Evolutionary conservation across 345 rosid genomes (phyloP), one percentile per base, ranked within the genome.

Genomic region (Eucalyptus pauciflora): DNA sequence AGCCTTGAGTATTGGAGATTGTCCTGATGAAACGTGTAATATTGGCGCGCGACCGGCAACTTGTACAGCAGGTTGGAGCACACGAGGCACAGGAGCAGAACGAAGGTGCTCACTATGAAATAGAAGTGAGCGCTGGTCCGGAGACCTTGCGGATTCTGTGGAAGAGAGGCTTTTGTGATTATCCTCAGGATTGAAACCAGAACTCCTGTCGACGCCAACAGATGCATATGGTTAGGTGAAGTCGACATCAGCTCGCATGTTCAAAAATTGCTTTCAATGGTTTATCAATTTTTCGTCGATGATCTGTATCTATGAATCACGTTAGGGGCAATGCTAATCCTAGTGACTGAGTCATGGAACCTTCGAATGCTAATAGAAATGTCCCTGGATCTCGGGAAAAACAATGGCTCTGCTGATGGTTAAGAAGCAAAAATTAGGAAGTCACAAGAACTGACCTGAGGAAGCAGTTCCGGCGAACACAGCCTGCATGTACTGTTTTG

Each of bases 391-490:
- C 49, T 33, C 33, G 10, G 27, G 67, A 52, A 25, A 58, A 41
- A 29, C n/a, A 37, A 45, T 27, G n/a, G 48, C 18, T 58, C 85
- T 41, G 27, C 81, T 33, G 25, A 52, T 49, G 48, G 71, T n/a
- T 76, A 50, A 50, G 46, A 37, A 76, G 69, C n/a, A 25, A 50
- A 50, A 10, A 46, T 87, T 49, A 24, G 14, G 60, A 88, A 45
- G 41, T 25, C 85, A 41, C 27, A 58, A 71, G 27, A 27, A 79
- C 33, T 12, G 92, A 96, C 98, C 99, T 95, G 99, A 95, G 92
- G 98, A 97, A 88, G 98, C 99, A 88, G 98, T 98, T 88, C 99
- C 99, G 18, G 99, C 97, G 69, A 97, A 98, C 86, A 97, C 95
- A 37, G 98, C 99, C 90, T 98, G 99, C 99, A 98, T 98, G 87